A percentile compares a stretch with the other conserved stretches of the same genome.
These are phyloP conservation scores for Gaeumannomyces sp. DNA, from an alignment of 2,329 filamentous ascomycete species.

Conservation along the genomic window DNA sequence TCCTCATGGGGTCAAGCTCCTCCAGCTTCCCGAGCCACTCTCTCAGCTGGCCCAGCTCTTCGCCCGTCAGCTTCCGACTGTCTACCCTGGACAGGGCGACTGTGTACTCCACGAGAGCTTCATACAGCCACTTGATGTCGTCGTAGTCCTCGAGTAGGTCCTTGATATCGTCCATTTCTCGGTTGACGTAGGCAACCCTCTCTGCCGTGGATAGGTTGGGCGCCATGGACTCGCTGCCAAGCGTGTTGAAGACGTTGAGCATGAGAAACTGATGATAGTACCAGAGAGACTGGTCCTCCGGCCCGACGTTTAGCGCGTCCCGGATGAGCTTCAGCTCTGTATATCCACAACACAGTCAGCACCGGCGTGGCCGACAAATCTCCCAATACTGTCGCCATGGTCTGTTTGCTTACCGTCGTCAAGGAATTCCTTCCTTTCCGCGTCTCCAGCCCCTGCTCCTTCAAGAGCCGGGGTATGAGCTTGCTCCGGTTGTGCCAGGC, in stretches of 20 bases:
- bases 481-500: conserved; percentile 91
- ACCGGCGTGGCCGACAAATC: background rate
- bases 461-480: conserved; percentile 69
- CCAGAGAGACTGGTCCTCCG: conserved; percentile 93
- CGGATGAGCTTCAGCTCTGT: conserved; percentile 69
- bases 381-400: too few species aligned
- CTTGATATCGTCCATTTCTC: conserved; percentile 69
- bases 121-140: conserved; percentile 76
- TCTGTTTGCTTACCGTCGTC: conserved; percentile 50
- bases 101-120: conserved; percentile 73
- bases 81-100: conserved; percentile 50
- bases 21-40: conserved; percentile 60
- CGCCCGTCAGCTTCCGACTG: conserved; percentile 29
- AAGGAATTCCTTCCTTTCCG: conserved; percentile 61
- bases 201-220: conserved; percentile 56
- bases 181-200: conserved; percentile 57
- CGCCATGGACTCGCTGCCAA: conserved; percentile 47
- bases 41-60: conserved; percentile 40
- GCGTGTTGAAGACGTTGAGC: conserved; percentile 52
- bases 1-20: conserved; percentile 66
- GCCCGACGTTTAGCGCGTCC: conserved; percentile 77
- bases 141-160: conserved; percentile 55
- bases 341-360: background rate
- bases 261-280: conserved; percentile 92
- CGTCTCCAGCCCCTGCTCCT: conserved; percentile 61